A percentile compares a stretch with the other conserved stretches of the same genome.
Evolutionary conservation across 1,284 basidiomycete species (phyloP).

Genomic region (Kwoniella shivajii): DNA sequence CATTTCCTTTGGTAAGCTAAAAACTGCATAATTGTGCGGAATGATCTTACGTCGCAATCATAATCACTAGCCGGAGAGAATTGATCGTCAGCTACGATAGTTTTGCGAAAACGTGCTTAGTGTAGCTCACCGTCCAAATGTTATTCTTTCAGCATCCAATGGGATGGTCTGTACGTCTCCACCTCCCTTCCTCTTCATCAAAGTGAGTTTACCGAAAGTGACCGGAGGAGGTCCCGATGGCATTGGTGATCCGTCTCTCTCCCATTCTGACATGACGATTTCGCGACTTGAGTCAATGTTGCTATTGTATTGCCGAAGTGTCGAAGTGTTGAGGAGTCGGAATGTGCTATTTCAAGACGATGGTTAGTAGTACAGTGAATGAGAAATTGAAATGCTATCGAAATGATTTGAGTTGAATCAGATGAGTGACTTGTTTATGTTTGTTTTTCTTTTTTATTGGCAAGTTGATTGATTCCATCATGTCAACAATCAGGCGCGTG

Average conservation of each 20-base stretch:
- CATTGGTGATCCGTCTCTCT: conserved; percentile 22
- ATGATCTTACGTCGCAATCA: conserved; percentile 42
- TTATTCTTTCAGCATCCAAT: conserved; percentile 42
- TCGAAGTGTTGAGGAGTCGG: neutral
- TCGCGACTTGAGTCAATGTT: neutral
- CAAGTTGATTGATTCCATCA: conserved; percentile 3
- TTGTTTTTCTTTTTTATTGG: neutral
- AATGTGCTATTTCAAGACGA: too few species aligned
- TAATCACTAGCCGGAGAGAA: conserved; percentile 29
- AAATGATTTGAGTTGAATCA: neutral
- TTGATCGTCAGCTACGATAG: conserved; percentile 5
- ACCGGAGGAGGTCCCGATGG: conserved; percentile 4
- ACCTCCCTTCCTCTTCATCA: conserved; percentile 38
- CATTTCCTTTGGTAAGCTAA: neutral
- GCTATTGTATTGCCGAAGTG: neutral
- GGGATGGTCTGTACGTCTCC: conserved; percentile 34
- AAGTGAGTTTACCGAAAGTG: conserved; percentile 35
- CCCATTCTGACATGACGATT: conserved; percentile 6
- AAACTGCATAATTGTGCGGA: neutral
- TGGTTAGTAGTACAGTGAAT: too few species aligned
- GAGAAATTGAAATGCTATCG: neutral
- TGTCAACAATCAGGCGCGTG: neutral
- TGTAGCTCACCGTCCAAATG: conserved; percentile 40
- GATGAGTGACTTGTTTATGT: neutral
- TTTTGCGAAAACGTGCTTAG: neutral